Conservation (phyloP, 2,329 filamentous ascomycete genomes). For the Phaeosphaeriaceae sp. region DNA sequence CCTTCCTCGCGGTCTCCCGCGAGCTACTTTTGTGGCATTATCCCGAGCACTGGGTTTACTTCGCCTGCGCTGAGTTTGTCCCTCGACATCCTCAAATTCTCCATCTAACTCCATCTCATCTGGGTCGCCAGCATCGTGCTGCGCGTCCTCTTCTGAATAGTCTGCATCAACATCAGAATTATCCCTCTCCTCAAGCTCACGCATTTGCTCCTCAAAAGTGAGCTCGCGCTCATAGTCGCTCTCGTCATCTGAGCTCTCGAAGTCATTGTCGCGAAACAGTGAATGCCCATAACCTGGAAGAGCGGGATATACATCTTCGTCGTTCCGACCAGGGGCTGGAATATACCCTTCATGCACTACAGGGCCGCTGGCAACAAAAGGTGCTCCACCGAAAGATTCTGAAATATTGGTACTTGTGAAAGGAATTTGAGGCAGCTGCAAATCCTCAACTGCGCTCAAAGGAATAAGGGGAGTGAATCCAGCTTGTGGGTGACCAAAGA, state of each 20-base stretch:
- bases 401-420: conserved; percentile 19
- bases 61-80: conserved; percentile 23
- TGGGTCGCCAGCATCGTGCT: conserved; percentile 40
- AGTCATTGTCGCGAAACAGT: conserved; percentile 26
- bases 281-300: conserved; percentile 27
- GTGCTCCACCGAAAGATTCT: conserved; percentile 29
- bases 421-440: conserved; percentile 20
- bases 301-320: conserved; percentile 41
- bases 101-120: conserved; percentile 40
- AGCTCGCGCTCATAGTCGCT: conserved; percentile 35
- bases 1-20: conserved; percentile 30
- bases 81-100: conserved; percentile 36
- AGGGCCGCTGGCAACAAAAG: conserved; percentile 34
- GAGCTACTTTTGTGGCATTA: conserved; percentile 12
- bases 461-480: conserved; percentile 30
- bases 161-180: conserved; percentile 45
- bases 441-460: conserved; percentile 27
- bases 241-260: conserved; percentile 36
- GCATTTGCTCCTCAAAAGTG: conserved; percentile 39
- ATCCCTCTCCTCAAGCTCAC: conserved; percentile 35
- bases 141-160: conserved; percentile 42
- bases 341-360: conserved; percentile 51
- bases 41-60: conserved; percentile 10
- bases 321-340: conserved; percentile 41
- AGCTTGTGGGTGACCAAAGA: conserved; percentile 21